These are phyloP conservation scores for Umbelopsis vinacea DNA, from an alignment of 192 early-diverging fungal genomes.

Conservation along the genomic window DNA sequence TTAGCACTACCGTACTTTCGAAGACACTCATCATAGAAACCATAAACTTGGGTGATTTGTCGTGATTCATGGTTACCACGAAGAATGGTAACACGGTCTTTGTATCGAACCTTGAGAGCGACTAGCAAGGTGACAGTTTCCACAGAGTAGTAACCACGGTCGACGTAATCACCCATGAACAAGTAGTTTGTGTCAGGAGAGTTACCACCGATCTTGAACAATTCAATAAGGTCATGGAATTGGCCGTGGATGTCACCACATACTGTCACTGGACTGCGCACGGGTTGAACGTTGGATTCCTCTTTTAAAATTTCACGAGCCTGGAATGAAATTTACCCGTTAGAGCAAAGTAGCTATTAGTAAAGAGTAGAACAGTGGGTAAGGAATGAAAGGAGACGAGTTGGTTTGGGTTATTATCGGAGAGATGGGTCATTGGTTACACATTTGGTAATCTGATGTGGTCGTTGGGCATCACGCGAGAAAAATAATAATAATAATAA, in stretches of 20 bases:
- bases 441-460: slow-evolving; percentile 23
- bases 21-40: slow-evolving; percentile 99
- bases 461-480: slow-evolving; percentile 15
- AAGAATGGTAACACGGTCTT: slow-evolving; percentile 92
- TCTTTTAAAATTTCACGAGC: slow-evolving; percentile 95
- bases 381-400: neutral
- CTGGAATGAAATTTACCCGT: slow-evolving; percentile 44
- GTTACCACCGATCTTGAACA: slow-evolving; percentile 96
- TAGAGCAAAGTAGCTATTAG: neutral
- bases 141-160: slow-evolving; percentile 98
- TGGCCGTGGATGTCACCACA: slow-evolving; percentile 99
- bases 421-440: slow-evolving; percentile 26
- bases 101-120: slow-evolving; percentile 92
- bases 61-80: slow-evolving; percentile 99
- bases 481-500: slow-evolving; percentile 1
- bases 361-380: neutral
- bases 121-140: slow-evolving; percentile 97
- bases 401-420: slow-evolving; percentile 19
- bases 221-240: slow-evolving; percentile 96
- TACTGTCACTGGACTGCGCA: slow-evolving; percentile 97
- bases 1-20: slow-evolving; percentile 98
- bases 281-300: slow-evolving; percentile 98
- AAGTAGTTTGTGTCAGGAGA: slow-evolving; percentile 98
- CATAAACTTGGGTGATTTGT: slow-evolving; percentile 99
- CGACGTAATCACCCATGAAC: slow-evolving; percentile 99